Base-by-base conservation (phyloP, 1,139 yeast genomes). In the Lodderomyces margitis region DNA sequence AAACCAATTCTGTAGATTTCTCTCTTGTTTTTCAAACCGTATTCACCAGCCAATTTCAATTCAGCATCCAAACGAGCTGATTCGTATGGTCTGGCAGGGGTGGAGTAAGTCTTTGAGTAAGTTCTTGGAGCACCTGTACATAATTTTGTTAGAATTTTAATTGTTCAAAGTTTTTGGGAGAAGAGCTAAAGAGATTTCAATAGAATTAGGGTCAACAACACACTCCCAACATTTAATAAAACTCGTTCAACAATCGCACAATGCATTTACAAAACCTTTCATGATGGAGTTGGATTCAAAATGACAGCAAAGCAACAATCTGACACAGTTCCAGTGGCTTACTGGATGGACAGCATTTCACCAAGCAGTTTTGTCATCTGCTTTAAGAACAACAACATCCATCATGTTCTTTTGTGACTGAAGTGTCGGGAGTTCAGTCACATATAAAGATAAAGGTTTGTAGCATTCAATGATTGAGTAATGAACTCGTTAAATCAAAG, bases 1-100 rank as follows among this genome's bases (percentile, higher is more conserved):
- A 85, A 88, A 73, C 89, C 91, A 74, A 91, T 87, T 83, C 97
- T 87, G 95, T 91, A 89, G 76, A 92, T 88, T 80, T 92, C 98
- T 75, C 95, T 88, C 91, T 92, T 92, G 97, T 94, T 92, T 82
- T 89, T 91, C 72, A 92, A 86, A 83, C 98, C 99, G 86, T 78
- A 92, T 80, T 92, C 98, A 83, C 98, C 98, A 67, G 95, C 97
- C 68, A 92, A 87, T 80, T 92, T 89, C 75, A 92, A 87, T 80
- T 94, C 98, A 73, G 96, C 88, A 68, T 92, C 98, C 76, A 92
- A 85, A 85, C 98, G 96, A 74, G 96, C 94, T 61, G 95, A 87
- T 79, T 92, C 98, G 82, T 85, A 92, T 55, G 96, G 97, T 75
- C 95, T 88, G 85, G 88, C 88, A 81, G 98, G 98, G 74, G 91